phyloP scores from a whole-genome alignment of 768 basidiomycete genomes.

The Ephemerocybe angulata region DNA sequence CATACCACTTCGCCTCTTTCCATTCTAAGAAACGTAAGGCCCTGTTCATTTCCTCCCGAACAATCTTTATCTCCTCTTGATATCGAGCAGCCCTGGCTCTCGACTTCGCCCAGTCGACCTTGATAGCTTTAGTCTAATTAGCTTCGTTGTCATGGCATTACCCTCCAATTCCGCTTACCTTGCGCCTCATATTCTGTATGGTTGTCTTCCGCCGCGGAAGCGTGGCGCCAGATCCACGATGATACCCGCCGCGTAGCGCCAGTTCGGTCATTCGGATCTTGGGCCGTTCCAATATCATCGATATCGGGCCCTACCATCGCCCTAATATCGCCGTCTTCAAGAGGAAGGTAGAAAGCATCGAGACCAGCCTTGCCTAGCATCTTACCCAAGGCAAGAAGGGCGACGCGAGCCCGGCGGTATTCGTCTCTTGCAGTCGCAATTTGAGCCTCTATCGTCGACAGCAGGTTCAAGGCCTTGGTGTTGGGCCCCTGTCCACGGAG shows the following conservation, averaged over 20 bases:
- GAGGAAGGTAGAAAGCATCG: neutral
- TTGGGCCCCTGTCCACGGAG: neutral
- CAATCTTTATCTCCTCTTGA: neutral
- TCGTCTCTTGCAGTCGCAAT: neutral
- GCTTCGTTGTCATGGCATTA: neutral
- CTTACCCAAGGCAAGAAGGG: neutral
- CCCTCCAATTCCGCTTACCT: neutral
- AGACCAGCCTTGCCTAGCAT: neutral
- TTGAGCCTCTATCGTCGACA: too few species aligned
- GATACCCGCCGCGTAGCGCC: too few species aligned
- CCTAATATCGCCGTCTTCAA: too few species aligned
- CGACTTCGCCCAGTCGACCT: neutral
- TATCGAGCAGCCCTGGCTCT: neutral
- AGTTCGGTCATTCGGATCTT: neutral
- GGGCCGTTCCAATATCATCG: neutral
- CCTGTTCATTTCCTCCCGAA: neutral
- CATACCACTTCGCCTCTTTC: neutral
- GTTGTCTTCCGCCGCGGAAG: too few species aligned
- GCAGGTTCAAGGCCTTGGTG: neutral
- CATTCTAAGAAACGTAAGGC: neutral
- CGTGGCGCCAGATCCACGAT: too few species aligned
- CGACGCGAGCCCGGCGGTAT: neutral
- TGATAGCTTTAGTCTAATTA: neutral
- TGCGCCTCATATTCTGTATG: neutral
- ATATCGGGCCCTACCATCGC: neutral